Base-by-base conservation (phyloP, 306 rosid genomes). In the Vigna radiata region DNA sequence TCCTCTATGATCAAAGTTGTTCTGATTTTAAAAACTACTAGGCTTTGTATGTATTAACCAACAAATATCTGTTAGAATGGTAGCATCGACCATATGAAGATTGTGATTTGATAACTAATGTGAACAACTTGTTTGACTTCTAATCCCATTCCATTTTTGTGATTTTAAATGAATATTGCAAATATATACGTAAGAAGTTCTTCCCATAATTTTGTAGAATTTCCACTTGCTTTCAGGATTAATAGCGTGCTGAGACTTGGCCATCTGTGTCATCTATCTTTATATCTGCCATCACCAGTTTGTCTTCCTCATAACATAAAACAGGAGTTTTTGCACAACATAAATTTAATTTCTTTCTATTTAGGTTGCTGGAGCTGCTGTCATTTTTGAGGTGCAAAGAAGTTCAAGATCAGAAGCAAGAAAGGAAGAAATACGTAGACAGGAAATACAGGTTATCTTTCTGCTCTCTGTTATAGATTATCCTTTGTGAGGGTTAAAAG, bases 371-470 rank as follows among this genome's bases (percentile, higher is more conserved):
- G 85, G 85, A 62, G 88, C 78, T 54, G 85, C 85, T 31, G 15
- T 85, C 39, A 62, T 85, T 78, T 85, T 81, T 54, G 83, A 85
- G 81, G 88, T 85, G 76, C 88, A 85, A 77, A 81, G 88, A 77
- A 85, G 85, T 64, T 77, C 85, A 68, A 77, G 85, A 73, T 73
- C 88, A 68, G 88, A 85, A 70, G 85, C 87, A 13, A 84, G 81
- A 79, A 85, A 85, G 62, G 88, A 85, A 76, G 88, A 85, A 73
- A 8, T 52, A 61, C 88, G 85, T 10, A 81, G 29, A 53, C 81
- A 77, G 52, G 88, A 84, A 53, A 52, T 85, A 15, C 83, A 85
- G 88, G 88, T 85, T 68, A 12, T 36, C 75, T 67, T 72, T 59
- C 60, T 41, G 39, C 53, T 21, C 70, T 80, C 31, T 18, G 27